A percentile compares a stretch with the other conserved stretches of the same genome.
Evolutionary conservation across 2,329 filamentous ascomycete species (phyloP).

Genomic region (Ascochyta koolunga): DNA sequence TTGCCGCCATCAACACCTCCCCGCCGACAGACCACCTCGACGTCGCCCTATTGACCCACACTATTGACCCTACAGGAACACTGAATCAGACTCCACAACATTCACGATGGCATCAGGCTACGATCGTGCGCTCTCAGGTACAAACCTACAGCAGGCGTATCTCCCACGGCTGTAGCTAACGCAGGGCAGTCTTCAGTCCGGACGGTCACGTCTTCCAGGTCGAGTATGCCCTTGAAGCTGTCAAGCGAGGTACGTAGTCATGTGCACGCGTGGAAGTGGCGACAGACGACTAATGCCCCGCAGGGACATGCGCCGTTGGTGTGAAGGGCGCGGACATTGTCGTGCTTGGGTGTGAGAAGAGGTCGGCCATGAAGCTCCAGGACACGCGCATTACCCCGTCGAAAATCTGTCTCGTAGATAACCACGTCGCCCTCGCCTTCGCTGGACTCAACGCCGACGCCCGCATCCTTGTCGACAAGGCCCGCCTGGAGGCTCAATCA

Average conservation of each 20-base stretch:
- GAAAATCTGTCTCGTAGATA: slow-evolving; percentile 96
- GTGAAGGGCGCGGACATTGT: slow-evolving; percentile 96
- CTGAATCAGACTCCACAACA: neutral
- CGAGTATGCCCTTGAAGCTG: slow-evolving; percentile 97
- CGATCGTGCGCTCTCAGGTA: slow-evolving; percentile 98
- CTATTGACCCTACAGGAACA: neutral
- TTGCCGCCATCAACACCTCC: slow-evolving; percentile 28
- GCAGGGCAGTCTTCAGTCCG: slow-evolving; percentile 83
- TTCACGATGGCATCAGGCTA: slow-evolving; percentile 88
- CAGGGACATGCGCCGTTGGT: slow-evolving; percentile 95
- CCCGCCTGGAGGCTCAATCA: slow-evolving; percentile 93
- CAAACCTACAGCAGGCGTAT: slow-evolving; percentile 48
- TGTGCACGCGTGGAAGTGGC: neutral
- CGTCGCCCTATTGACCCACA: neutral
- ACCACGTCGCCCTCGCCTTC: slow-evolving; percentile 95
- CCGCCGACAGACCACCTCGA: slow-evolving; percentile 15
- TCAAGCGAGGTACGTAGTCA: slow-evolving; percentile 82
- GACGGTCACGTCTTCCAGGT: slow-evolving; percentile 99
- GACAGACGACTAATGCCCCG: slow-evolving; percentile 21
- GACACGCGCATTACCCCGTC: slow-evolving; percentile 98
- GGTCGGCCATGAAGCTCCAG: slow-evolving; percentile 98
- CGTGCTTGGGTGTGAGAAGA: slow-evolving; percentile 96
- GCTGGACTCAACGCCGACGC: slow-evolving; percentile 97
- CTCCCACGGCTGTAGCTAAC: slow-evolving; percentile 31
- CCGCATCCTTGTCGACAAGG: slow-evolving; percentile 97